Percentiles rank a stretch among this genome's conserved stretches.
Evolutionary conservation across 345 rosid genomes (phyloP).

Genomic region (Kandelia obovata): DNA sequence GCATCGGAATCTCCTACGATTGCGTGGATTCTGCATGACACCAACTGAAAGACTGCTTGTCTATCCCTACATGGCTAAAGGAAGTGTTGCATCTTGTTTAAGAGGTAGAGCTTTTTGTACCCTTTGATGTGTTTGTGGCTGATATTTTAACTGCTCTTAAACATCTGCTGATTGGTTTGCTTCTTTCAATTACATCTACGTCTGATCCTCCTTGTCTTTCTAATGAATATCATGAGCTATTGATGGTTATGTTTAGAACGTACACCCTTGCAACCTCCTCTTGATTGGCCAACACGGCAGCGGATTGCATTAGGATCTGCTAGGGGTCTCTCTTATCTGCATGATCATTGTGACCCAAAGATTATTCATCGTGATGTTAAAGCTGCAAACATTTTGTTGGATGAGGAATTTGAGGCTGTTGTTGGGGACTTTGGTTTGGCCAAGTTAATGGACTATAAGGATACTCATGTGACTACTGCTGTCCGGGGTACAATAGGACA

Average conservation of each 20-base stretch:
- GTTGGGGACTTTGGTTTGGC: slow-evolving; percentile 98
- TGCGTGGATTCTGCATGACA: slow-evolving; percentile 97
- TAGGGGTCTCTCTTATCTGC: slow-evolving; percentile 89
- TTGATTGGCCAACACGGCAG: slow-evolving; percentile 86
- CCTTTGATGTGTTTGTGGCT: neutral
- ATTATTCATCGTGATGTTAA: slow-evolving; percentile 98
- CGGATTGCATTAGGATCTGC: slow-evolving; percentile 92
- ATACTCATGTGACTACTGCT: slow-evolving; percentile 94
- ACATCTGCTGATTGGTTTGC: neutral
- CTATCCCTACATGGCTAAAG: slow-evolving; percentile 98
- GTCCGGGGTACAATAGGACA: slow-evolving; percentile 98
- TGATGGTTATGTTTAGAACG: slow-evolving; percentile 49
- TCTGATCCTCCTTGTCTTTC: too few relatives aligned
- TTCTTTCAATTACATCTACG: neutral
- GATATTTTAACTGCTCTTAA: neutral
- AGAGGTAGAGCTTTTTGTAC: slow-evolving; percentile 49
- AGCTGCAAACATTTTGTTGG: slow-evolving; percentile 93
- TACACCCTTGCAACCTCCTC: slow-evolving; percentile 76
- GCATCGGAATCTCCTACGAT: slow-evolving; percentile 85
- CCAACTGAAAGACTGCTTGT: slow-evolving; percentile 91
- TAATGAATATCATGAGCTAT: neutral
- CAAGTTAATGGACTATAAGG: slow-evolving; percentile 97
- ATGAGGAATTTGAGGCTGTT: slow-evolving; percentile 96
- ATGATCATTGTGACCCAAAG: slow-evolving; percentile 97
- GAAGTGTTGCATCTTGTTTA: slow-evolving; percentile 96